Base-by-base conservation (phyloP, 2,329 filamentous ascomycete species). In the Chaetomiaceae sp. region DNA sequence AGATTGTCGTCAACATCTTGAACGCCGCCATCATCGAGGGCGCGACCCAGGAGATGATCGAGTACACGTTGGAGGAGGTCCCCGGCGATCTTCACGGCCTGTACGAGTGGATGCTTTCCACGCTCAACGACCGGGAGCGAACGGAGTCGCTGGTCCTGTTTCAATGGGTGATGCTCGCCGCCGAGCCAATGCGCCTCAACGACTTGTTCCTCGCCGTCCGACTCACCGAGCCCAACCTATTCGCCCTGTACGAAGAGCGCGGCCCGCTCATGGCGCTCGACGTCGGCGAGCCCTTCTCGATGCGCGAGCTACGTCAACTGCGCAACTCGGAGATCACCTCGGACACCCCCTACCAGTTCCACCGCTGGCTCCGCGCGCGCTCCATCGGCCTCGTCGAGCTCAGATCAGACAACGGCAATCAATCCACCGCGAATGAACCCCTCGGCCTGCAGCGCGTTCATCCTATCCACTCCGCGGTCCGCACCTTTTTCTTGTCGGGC, bases 1-100 rank as follows among this genome's bases (percentile, higher is more conserved):
- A 69, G 55, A 67, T 70, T 31, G 65, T 69, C 1, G 67, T 69
- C 34, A 65, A 66, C 40, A 69, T 70, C 15, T 57, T 70, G n/a
- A 70, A 70, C 47, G 64, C 66, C 9, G 68, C 68, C 46, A 67
- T 68, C 45, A 59, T 58, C 7, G 68, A 69, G 40, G 68, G 68
- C 6, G 67, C 68, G 0, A 64, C 64, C 1, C 64, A 65, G 22
- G 64, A 69, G 20, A 55, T 69, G n/a, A 63, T 69, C 38, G 66
- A 68, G 33, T 61, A 65, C 50, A 67, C 64, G 7, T 47, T 69
- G 5, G 61, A 62, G n/a, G 66, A 68, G 40, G 60, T 68, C 31
- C 66, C 67, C 3, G 59, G 53, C 12, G 63, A 67, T 25, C 60
- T 70, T 1, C 63, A 69, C 33, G 68, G 66, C 3, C 54, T 70